Evolutionary conservation across 768 basidiomycete genomes (phyloP).

Genomic region (Favolaschia claudopus): DNA sequence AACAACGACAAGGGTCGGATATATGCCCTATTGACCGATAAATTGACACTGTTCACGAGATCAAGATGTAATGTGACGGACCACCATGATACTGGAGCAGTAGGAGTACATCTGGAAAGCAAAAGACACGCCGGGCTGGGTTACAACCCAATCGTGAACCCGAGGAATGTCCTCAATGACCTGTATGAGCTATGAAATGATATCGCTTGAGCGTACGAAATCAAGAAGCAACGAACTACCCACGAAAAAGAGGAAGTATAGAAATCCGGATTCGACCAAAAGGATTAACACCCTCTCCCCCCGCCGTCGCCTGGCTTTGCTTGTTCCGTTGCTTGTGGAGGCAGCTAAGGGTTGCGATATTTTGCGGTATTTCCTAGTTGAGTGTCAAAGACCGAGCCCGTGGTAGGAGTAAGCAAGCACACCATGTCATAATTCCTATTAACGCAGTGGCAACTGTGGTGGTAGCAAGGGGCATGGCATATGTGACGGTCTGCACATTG

Average conservation of each 20-base stretch:
- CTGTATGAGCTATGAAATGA: background rate
- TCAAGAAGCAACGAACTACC: background rate
- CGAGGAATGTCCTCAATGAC: background rate
- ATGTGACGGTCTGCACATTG: conserved; percentile 5
- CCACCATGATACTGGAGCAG: conserved; percentile 11
- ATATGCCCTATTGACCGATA: background rate
- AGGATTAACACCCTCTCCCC: conserved; percentile 4
- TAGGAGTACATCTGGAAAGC: conserved; percentile 1
- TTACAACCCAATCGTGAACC: background rate
- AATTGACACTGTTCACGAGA: background rate
- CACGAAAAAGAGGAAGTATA: conserved; percentile 15
- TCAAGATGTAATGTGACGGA: background rate
- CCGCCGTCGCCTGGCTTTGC: background rate
- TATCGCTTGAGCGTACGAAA: too few species aligned
- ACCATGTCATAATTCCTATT: conserved; percentile 11
- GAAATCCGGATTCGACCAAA: conserved; percentile 9
- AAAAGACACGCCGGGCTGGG: background rate
- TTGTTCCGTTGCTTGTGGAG: background rate
- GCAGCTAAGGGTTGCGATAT: background rate
- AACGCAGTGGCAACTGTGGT: conserved; percentile 10
- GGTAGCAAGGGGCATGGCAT: conserved; percentile 12
- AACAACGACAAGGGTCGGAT: conserved; percentile 13
- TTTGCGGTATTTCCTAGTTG: conserved; percentile 9
- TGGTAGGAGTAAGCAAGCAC: background rate
- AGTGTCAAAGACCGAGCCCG: too few species aligned